Conservation (phyloP, 2,329 filamentous ascomycete genomes). For the Pseudocercospora cruenta region DNA sequence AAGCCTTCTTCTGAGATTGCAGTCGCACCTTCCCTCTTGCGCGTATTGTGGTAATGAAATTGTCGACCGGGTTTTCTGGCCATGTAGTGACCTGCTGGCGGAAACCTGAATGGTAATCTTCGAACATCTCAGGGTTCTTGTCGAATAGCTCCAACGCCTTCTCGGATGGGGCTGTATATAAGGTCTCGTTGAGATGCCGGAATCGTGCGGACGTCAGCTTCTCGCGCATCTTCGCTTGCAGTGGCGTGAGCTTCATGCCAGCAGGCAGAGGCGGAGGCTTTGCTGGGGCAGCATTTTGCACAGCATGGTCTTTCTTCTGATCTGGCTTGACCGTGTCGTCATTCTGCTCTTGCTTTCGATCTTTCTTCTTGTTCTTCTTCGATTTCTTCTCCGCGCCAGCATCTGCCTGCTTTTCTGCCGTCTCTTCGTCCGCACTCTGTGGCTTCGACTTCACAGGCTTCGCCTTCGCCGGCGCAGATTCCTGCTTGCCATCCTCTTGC, state of each 20-base stretch:
- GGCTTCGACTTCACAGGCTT: slow-evolving; percentile 41
- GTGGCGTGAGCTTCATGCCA: slow-evolving; percentile 75
- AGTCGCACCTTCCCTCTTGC: slow-evolving; percentile 62
- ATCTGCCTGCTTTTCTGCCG: slow-evolving; percentile 8
- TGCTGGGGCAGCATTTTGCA: slow-evolving; percentile 29
- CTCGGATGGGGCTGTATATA: slow-evolving; percentile 87
- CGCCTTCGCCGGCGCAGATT: slow-evolving; percentile 27
- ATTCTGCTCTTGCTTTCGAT: slow-evolving; percentile 36
- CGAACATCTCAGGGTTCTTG: slow-evolving; percentile 87
- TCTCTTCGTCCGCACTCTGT: slow-evolving; percentile 25
- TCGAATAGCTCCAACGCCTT: slow-evolving; percentile 84
- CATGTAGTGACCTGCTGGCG: slow-evolving; percentile 92
- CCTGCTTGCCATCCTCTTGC: slow-evolving; percentile 17
- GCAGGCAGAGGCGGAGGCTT: slow-evolving; percentile 39
- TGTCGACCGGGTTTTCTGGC: slow-evolving; percentile 94
- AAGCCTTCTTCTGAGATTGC: slow-evolving; percentile 39
- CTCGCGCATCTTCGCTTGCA: slow-evolving; percentile 91
- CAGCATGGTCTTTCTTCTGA: slow-evolving; percentile 26
- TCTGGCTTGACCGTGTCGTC: slow-evolving; percentile 1
- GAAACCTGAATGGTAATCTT: slow-evolving; percentile 95
- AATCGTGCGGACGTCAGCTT: slow-evolving; percentile 95
- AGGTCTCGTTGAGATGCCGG: slow-evolving; percentile 93
- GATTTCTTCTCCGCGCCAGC: slow-evolving; percentile 37
- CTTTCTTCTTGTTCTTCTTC: slow-evolving; percentile 31
- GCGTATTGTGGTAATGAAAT: slow-evolving; percentile 74